Percentiles rank a stretch among this genome's conserved stretches.
phyloP scores from a whole-genome alignment of 192 early-diverging fungal species.

The Podila epigama region DNA sequence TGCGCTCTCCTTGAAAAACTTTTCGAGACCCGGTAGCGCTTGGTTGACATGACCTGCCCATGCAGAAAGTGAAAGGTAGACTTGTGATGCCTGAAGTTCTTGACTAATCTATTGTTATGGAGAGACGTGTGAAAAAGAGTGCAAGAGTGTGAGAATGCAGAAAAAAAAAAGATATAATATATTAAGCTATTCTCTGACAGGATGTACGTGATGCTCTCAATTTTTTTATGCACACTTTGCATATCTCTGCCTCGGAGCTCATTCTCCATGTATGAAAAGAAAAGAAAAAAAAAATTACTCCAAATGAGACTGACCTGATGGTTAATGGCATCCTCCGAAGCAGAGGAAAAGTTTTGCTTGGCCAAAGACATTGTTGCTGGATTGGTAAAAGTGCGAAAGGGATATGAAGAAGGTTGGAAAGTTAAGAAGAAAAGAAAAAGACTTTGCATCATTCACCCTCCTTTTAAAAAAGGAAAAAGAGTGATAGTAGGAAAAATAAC shows the following conservation, averaged over 20 bases:
- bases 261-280: not conserved
- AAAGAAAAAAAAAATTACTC: not conserved
- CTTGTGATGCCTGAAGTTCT: conserved; percentile 64
- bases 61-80: conserved; percentile 61
- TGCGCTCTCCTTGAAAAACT: conserved; percentile 60
- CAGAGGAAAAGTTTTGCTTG: conserved; percentile 62
- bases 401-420: no score
- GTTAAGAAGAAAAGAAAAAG: no score
- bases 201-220: no score
- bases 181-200: no score
- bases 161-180: no score
- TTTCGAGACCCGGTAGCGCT: conserved; percentile 59
- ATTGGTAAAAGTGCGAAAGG: no score
- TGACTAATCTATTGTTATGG: conserved; percentile 53
- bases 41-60: conserved; percentile 57
- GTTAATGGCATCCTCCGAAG: conserved; percentile 63
- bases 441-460: no score
- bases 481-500: no score
- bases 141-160: no score
- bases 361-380: conserved; percentile 55
- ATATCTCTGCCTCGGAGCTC: no score
- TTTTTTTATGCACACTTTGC: no score
- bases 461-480: no score
- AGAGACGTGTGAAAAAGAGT: not conserved
- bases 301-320: conserved; percentile 27